Base-by-base conservation (phyloP, 2,329 filamentous ascomycete genomes). In the Colletotrichum caudatum region DNA sequence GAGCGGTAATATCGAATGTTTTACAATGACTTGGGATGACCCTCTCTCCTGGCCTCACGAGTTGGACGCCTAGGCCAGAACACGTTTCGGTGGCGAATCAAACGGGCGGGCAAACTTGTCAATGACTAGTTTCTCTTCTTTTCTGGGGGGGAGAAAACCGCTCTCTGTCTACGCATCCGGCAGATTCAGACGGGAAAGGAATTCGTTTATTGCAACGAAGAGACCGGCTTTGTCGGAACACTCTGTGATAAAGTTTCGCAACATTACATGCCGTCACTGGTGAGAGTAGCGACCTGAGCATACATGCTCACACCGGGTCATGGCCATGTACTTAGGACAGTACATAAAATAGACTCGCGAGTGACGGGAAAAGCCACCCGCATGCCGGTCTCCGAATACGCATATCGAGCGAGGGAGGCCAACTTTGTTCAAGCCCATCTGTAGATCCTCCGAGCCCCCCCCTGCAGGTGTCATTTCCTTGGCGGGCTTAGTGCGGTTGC, bases 401-500 rank as follows among this genome's bases (percentile, higher is more conserved):
- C 29, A 20, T 18, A 44, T 9, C 18, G 12, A 2, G n/a, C n/a
- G n/a, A n/a, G 33, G 20, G 8, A 54, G 44, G 2, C 8, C 8
- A 35, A 14, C 11, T 39, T 23, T 16, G 14, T 8, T 26, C 35
- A 18, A 5, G 8, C 35, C 54, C 54, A n/a, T 26, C 35, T 37
- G 60, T 20, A 51, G 60, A 51, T 63, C 60, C 53, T 46, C 60
- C 60, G 60, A 39, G 46, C 46, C n/a, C 33, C 33, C 33, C 44
- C 60, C 20, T 51, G 46, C 33, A 53, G 33, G 37, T 62, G 46
- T 63, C 60, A 63, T 51, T 39, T 63, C 54, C 46, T 63, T 53
- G 60, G 48, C 48, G 33, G 60, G 26, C 35, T 53, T 63, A 63
- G 48, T 39, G 60, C 35, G 9, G 14, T 11, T 16, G 33, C 16